A percentile compares a stretch with the other conserved stretches of the same genome.
These are phyloP conservation scores for Termitomyces heimii DNA, from an alignment of 768 basidiomycete genomes.

Conservation along the genomic window DNA sequence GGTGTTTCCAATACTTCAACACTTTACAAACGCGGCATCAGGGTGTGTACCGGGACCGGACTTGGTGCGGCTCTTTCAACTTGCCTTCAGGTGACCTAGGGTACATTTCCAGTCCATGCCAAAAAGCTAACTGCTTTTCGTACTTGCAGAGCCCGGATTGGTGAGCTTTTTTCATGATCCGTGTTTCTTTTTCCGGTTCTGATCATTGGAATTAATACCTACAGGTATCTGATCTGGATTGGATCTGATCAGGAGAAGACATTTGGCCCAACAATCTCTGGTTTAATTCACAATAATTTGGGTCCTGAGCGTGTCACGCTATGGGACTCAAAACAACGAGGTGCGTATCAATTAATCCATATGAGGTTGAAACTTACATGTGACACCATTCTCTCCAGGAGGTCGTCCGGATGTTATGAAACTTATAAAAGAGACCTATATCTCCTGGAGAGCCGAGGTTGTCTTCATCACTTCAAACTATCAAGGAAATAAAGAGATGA, in stretches of 20 bases:
- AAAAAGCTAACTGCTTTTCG: constrained; percentile 6
- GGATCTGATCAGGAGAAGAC: constrained; percentile 83
- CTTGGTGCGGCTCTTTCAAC: constrained; percentile 79
- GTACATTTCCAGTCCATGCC: neutral
- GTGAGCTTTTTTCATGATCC: constrained; percentile 24
- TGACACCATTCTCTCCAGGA: constrained; percentile 21
- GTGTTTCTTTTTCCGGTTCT: constrained; percentile 8
- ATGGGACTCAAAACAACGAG: constrained; percentile 75
- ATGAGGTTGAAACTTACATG: neutral
- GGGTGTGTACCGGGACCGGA: constrained; percentile 82
- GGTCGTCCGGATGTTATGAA: constrained; percentile 79
- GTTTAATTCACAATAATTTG: constrained; percentile 61
- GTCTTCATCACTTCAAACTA: constrained; percentile 82
- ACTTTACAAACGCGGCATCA: constrained; percentile 74
- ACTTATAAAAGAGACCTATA: constrained; percentile 64
- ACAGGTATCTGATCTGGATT: constrained; percentile 80
- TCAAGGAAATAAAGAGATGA: constrained; percentile 75
- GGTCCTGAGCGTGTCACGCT: constrained; percentile 66
- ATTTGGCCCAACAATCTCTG: constrained; percentile 74
- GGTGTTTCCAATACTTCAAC: constrained; percentile 78
- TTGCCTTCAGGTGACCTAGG: constrained; percentile 61
- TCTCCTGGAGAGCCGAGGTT: constrained; percentile 78
- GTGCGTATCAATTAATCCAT: constrained; percentile 19
- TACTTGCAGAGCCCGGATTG: constrained; percentile 38
- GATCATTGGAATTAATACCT: constrained; percentile 5